Evolutionary conservation across 1,284 basidiomycete species (phyloP).

Genomic region (Moesziomyces parantarcticus): DNA sequence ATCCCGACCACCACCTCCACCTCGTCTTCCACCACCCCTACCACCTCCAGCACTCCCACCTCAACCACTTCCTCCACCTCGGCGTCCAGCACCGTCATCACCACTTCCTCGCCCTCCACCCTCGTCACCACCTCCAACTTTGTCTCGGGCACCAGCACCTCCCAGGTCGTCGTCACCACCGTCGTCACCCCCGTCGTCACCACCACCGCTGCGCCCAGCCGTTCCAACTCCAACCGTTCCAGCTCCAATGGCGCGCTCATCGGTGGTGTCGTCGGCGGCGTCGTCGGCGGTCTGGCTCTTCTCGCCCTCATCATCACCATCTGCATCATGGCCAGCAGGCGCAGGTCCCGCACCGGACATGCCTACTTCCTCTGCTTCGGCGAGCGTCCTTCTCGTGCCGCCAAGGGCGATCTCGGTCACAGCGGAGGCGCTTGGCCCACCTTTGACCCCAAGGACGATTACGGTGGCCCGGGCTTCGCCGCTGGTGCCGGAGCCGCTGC

Average conservation of each 20-base stretch:
- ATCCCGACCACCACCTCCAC: conserved; percentile 19
- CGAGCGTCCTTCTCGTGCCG: conserved; percentile 32
- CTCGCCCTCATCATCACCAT: conserved; percentile 45
- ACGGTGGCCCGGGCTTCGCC: conserved; percentile 15
- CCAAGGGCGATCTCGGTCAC: conserved; percentile 30
- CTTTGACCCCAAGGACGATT: conserved; percentile 50
- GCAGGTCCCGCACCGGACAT: conserved; percentile 51
- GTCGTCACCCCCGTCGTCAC: conserved; percentile 38
- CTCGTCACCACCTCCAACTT: conserved; percentile 31
- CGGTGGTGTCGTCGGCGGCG: conserved; percentile 60
- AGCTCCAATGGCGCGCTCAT: conserved; percentile 54
- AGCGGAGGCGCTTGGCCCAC: conserved; percentile 55
- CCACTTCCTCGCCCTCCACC: conserved; percentile 39
- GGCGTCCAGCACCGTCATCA: conserved; percentile 21
- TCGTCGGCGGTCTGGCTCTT: conserved; percentile 53
- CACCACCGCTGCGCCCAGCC: conserved; percentile 20
- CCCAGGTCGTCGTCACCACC: conserved; percentile 35
- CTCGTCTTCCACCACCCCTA: conserved; percentile 10
- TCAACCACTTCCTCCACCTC: conserved; percentile 21
- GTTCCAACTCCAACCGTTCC: conserved; percentile 19
- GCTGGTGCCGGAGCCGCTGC: conserved; percentile 23
- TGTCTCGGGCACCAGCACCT: conserved; percentile 44
- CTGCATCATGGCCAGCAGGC: conserved; percentile 36
- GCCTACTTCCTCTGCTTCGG: conserved; percentile 61
- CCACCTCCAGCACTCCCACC: conserved; percentile 22